Evolutionary conservation across 768 basidiomycete species (phyloP).

Genomic region (Heimioporus sp.): DNA sequence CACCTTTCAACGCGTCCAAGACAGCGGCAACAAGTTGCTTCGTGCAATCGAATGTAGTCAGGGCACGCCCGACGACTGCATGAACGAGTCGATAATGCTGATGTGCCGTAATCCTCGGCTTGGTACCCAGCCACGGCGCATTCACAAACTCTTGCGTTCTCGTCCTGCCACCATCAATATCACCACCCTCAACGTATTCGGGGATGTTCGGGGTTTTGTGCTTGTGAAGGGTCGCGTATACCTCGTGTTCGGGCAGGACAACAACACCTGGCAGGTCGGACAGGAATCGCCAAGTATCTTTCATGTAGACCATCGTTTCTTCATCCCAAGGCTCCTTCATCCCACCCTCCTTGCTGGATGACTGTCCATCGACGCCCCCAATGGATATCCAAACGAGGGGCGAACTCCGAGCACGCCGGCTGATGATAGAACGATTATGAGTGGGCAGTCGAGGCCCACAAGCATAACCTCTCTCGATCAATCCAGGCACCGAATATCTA

Average conservation of each 20-base stretch:
- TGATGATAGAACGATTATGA: neutral
- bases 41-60: neutral
- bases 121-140: neutral
- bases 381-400: neutral
- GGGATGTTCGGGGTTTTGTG: conserved; percentile 3
- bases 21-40: neutral
- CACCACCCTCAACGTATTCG: neutral
- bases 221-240: neutral
- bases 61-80: too few species aligned
- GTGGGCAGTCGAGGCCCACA: neutral
- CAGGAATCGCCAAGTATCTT: conserved; percentile 5
- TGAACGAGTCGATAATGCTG: conserved; percentile 1
- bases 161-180: neutral
- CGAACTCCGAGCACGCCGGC: neutral
- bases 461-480: neutral
- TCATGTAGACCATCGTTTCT: neutral
- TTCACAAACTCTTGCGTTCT: neutral
- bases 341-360: neutral
- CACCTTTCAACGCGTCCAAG: too few species aligned
- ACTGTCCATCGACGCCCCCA: too few species aligned
- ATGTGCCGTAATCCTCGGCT: neutral
- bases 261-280: neutral
- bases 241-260: neutral
- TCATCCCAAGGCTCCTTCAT: neutral
- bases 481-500: neutral